Evolutionary conservation across 2,329 filamentous ascomycete genomes (phyloP), one percentile per base, ranked within the genome.

Genomic region (Pestalotiopsis sp.): DNA sequence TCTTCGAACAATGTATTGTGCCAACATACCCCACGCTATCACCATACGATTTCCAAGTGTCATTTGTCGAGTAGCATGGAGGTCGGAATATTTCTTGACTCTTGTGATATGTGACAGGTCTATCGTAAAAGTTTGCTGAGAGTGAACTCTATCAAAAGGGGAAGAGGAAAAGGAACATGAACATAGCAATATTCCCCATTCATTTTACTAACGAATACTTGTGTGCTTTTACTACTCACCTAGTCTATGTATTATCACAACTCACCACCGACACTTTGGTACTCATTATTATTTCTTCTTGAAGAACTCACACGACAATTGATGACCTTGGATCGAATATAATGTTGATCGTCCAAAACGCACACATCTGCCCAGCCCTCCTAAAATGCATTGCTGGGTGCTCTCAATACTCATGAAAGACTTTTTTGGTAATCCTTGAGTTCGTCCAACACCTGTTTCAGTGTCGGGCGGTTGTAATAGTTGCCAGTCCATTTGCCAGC

Each of bases 401-500:
- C 31, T 57, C 14, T 17, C 20, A 14, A 17, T 27, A 59, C 27
- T 59, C 20, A 59, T 17, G 14, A 11, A 13, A 39, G 11, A 38
- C 12, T 20, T 20, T 61, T 12, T 20, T 61, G 65, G 27, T 67
- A 67, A 13, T 65, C 67, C 61, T 76, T 67, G 56, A 83, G 71
- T 41, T 69, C 69, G 3, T 70, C 69, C 2, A 82, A 67, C 45
- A 88, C 84, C 69, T 87, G 81, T 52, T 75, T 77, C 61, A 88
- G 73, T 9, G 72, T 84, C 1, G 86, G 86, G 6, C 87, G 79
- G 36, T 80, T 75, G 71, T 84, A 88, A 70, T 83, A 83, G 70
- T 89, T 89, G 61, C 82, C 82, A 23, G 83, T 79, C 86, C 86
- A 88, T 59, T 76, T 74, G 2, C 85, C 85, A 5, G 67, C 66